A percentile compares a stretch with the other conserved stretches of the same genome.
phyloP scores from a whole-genome alignment of 768 basidiomycete species.

The Candolleomyces eurysporus region DNA sequence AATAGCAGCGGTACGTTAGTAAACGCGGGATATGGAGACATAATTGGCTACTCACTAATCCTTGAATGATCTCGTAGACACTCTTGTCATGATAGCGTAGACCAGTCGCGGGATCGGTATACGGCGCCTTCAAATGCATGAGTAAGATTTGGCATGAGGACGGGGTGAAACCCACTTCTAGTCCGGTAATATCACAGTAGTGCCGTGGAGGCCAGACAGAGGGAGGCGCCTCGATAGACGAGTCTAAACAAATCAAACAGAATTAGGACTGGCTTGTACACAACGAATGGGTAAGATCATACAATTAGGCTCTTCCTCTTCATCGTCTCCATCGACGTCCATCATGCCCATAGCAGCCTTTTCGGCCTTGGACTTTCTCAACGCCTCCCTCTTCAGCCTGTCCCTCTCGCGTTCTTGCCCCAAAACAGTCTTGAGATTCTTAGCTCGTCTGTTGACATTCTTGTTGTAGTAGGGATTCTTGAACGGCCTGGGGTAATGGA shows the following conservation, averaged over 20 bases:
- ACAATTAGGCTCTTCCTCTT: slow-evolving; percentile 75
- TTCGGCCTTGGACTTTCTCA: slow-evolving; percentile 49
- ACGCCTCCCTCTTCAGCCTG: slow-evolving; percentile 59
- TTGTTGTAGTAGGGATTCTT: slow-evolving; percentile 72
- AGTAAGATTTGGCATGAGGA: neutral
- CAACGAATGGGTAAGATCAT: slow-evolving; percentile 18
- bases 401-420: slow-evolving; percentile 79
- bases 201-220: slow-evolving; percentile 73
- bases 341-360: slow-evolving; percentile 27
- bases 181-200: slow-evolving; percentile 85
- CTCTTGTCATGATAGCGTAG: slow-evolving; percentile 84
- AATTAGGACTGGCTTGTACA: neutral
- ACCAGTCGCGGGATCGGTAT: slow-evolving; percentile 79
- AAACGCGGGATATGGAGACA: neutral
- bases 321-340: slow-evolving; percentile 55
- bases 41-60: slow-evolving; percentile 46
- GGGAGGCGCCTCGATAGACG: slow-evolving; percentile 82
- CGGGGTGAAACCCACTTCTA: slow-evolving; percentile 51
- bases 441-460: slow-evolving; percentile 69
- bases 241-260: slow-evolving; percentile 42
- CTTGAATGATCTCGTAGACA: slow-evolving; percentile 80
- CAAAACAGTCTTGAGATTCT: slow-evolving; percentile 78
- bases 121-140: slow-evolving; percentile 56
- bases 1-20: neutral
- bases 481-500: slow-evolving; percentile 70